A percentile compares a stretch with the other conserved stretches of the same genome.
phyloP scores from a whole-genome alignment of 225 moss, liverwort and hornwort species.

The Bryum argenteum region DNA sequence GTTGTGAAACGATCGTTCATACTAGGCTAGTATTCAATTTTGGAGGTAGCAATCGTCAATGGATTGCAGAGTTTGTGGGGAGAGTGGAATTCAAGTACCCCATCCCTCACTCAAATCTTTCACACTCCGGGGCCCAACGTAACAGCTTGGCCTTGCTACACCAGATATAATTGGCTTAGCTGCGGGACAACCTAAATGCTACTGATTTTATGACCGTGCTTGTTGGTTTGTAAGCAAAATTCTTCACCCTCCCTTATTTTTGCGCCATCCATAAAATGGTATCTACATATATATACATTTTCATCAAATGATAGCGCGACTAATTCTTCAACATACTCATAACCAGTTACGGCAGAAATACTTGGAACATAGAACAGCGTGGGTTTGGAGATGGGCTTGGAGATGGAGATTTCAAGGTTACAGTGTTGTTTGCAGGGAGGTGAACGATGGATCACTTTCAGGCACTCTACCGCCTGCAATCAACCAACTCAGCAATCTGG shows the following conservation, averaged over 20 bases:
- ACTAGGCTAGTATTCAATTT: background rate
- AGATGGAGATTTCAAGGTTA: background rate
- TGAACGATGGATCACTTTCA: constrained; percentile 24
- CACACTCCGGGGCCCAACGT: no score
- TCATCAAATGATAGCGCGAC: no score
- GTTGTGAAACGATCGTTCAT: background rate
- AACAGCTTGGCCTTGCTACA: background rate
- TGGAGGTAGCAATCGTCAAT: constrained; percentile 7
- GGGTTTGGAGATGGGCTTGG: background rate
- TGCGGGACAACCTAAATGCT: no score
- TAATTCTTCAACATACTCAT: no score
- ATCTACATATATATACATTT: no score
- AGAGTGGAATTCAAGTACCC: background rate
- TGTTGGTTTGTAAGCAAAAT: no score
- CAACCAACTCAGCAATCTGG: background rate
- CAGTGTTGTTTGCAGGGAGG: constrained; percentile 9
- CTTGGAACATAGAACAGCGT: background rate
- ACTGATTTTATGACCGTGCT: no score
- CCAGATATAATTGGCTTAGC: no score
- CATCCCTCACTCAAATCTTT: background rate
- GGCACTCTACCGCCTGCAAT: constrained; percentile 29
- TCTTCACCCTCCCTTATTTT: no score
- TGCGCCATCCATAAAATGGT: no score
- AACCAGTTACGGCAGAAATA: no score
- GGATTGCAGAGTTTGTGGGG: background rate